A percentile compares a stretch with the other conserved stretches of the same genome.
Evolutionary conservation across 371 early-diverging fungal species (phyloP).

Genomic region (Syncephalis plumigaleata): DNA sequence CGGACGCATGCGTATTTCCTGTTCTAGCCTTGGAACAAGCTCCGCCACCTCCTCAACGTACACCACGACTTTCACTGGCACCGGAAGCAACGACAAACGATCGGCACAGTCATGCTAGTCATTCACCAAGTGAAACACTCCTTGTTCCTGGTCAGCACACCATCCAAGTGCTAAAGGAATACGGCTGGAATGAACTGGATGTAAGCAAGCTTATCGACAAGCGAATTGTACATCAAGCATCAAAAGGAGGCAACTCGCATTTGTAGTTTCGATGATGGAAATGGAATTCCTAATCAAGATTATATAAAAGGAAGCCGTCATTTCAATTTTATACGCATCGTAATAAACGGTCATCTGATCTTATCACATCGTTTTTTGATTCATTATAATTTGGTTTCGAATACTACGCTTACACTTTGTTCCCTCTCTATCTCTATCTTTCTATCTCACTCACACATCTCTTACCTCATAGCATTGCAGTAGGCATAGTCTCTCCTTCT

Average conservation of each 20-base stretch:
- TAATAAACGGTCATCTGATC: no score
- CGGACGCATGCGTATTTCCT: constrained; percentile 62
- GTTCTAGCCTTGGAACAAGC: constrained; percentile 30
- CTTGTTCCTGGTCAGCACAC: constrained; percentile 33
- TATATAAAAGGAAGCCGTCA: no score
- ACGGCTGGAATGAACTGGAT: constrained; percentile 22
- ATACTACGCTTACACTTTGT: no score
- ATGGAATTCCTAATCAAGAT: no score
- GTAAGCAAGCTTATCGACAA: constrained; percentile 14
- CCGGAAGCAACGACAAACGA: constrained; percentile 18
- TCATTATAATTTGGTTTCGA: no score
- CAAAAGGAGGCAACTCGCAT: neutral
- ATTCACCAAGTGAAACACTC: constrained; percentile 11
- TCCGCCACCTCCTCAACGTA: constrained; percentile 28
- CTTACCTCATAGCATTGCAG: no score
- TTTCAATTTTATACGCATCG: no score
- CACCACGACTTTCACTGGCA: constrained; percentile 37
- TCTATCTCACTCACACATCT: no score
- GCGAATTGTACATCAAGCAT: constrained; percentile 5
- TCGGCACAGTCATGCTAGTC: no score
- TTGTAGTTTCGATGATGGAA: neutral
- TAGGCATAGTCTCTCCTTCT: neutral
- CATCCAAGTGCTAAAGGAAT: constrained; percentile 25
- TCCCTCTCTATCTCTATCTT: no score
- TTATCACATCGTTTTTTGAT: no score